phyloP scores from a whole-genome alignment of 768 basidiomycete species.

The Trametes cubensis region DNA sequence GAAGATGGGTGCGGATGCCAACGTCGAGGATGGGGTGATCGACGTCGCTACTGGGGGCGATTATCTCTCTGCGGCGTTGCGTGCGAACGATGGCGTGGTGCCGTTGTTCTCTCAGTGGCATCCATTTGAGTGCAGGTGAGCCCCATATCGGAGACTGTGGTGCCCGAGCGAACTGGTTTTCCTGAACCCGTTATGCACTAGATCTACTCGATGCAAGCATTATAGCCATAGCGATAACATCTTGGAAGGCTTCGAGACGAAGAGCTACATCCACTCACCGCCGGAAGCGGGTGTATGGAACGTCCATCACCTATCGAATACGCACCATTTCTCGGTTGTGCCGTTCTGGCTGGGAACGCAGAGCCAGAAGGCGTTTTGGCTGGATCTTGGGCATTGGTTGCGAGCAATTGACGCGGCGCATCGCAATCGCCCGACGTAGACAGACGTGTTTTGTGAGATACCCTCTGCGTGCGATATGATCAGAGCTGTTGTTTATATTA shows the following conservation, averaged over 20 bases:
- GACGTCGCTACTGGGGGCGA: slow-evolving; percentile 3
- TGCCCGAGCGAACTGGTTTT: neutral
- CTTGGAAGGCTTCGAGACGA: slow-evolving; percentile 5
- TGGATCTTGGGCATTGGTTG: slow-evolving; percentile 42
- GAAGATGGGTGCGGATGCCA: neutral
- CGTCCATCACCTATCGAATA: slow-evolving; percentile 38
- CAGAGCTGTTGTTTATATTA: no score
- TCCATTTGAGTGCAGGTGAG: slow-evolving; percentile 48
- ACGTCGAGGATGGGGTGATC: slow-evolving; percentile 4
- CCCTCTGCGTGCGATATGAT: no score
- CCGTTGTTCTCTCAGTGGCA: slow-evolving; percentile 56
- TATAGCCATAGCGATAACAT: slow-evolving; percentile 16
- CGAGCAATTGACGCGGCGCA: slow-evolving; percentile 35
- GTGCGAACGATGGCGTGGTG: slow-evolving; percentile 52
- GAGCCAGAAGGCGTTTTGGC: slow-evolving; percentile 46
- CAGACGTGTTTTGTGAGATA: no score
- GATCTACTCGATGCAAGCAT: slow-evolving; percentile 23
- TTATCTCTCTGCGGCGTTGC: slow-evolving; percentile 18
- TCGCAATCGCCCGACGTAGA: no score
- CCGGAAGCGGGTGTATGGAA: slow-evolving; percentile 46
- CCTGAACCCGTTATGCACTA: neutral
- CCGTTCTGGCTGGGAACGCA: slow-evolving; percentile 41
- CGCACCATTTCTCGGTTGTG: slow-evolving; percentile 44
- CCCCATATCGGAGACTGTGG: neutral
- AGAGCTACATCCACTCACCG: slow-evolving; percentile 4